Evolutionary conservation across 257 asterid species (phyloP).

Genomic region (Striga asiatica): DNA sequence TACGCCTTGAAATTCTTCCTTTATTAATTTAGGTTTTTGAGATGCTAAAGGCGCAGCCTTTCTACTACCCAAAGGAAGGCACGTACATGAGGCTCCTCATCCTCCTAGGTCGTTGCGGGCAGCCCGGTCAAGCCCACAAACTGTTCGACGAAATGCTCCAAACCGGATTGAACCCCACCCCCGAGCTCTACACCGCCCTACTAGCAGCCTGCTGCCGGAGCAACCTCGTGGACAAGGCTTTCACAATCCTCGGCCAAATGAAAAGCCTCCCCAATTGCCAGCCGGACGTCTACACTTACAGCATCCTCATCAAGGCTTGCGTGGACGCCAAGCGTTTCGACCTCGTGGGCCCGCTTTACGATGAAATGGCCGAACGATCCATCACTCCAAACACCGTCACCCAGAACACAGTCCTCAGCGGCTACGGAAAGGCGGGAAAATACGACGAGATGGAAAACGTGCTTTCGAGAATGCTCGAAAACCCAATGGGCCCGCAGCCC

Average conservation of each 20-base stretch:
- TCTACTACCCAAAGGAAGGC: conserved; percentile 81
- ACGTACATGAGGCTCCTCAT: conserved; percentile 83
- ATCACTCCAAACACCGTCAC: conserved; percentile 84
- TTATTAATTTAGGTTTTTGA: conserved; percentile 49
- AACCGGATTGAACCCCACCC: conserved; percentile 65
- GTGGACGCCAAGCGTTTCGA: conserved; percentile 53
- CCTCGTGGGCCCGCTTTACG: conserved; percentile 62
- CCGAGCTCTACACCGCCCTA: conserved; percentile 70
- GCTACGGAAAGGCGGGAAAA: conserved; percentile 75
- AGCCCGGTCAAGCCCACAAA: conserved; percentile 63
- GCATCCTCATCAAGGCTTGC: conserved; percentile 79
- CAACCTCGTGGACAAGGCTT: conserved; percentile 61
- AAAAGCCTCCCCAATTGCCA: conserved; percentile 60
- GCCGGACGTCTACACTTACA: conserved; percentile 80
- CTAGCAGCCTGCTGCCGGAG: conserved; percentile 69
- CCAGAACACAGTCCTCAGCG: conserved; percentile 74
- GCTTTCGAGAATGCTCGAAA: conserved; percentile 54
- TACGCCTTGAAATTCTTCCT: not conserved
- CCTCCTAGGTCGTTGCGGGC: conserved; percentile 83
- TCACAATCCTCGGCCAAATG: conserved; percentile 53
- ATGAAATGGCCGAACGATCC: conserved; percentile 45
- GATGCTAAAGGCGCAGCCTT: conserved; percentile 69
- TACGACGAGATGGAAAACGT: conserved; percentile 83
- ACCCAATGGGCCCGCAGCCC: conserved; percentile 44
- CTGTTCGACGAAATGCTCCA: conserved; percentile 72